Evolutionary conservation across 2,329 filamentous ascomycete species (phyloP).

Genomic region (Penicillium corylophilum): DNA sequence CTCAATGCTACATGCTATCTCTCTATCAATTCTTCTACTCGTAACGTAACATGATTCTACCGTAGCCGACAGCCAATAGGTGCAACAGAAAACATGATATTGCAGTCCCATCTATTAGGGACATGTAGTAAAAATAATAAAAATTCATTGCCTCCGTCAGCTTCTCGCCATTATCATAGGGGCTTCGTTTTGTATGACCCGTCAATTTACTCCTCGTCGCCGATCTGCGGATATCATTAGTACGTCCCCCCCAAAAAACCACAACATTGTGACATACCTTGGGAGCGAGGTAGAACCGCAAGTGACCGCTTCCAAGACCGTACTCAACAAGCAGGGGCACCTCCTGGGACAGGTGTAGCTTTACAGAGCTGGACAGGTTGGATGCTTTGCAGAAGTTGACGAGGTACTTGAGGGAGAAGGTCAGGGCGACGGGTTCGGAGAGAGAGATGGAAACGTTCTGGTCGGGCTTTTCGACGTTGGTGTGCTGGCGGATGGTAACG

Average conservation of each 20-base stretch:
- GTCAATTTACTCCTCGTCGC: constrained; percentile 49
- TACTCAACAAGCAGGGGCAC: constrained; percentile 97
- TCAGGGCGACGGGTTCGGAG: constrained; percentile 86
- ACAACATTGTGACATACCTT: constrained; percentile 64
- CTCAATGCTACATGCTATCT: not conserved
- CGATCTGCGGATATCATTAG: constrained; percentile 60
- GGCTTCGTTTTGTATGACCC: constrained; percentile 22
- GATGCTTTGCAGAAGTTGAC: constrained; percentile 99
- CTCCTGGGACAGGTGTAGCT: constrained; percentile 91
- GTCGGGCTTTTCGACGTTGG: constrained; percentile 83
- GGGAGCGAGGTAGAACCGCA: constrained; percentile 96
- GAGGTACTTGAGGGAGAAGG: constrained; percentile 98
- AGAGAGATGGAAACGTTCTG: constrained; percentile 86
- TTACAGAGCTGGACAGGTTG: constrained; percentile 75
- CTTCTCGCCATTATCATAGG: constrained; percentile 31
- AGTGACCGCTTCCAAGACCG: constrained; percentile 75
- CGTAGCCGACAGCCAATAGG: not conserved
- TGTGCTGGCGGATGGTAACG: constrained; percentile 86
- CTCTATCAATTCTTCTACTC: not conserved
- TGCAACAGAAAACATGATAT: constrained; percentile 1
- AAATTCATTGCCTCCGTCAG: constrained; percentile 52
- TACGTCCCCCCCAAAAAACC: not conserved
- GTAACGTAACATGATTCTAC: not conserved
- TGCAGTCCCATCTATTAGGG: constrained; percentile 16
- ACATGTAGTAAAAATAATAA: constrained; percentile 18